These are phyloP conservation scores for Boletales sp. DNA, from an alignment of 768 basidiomycete genomes.

Conservation along the genomic window DNA sequence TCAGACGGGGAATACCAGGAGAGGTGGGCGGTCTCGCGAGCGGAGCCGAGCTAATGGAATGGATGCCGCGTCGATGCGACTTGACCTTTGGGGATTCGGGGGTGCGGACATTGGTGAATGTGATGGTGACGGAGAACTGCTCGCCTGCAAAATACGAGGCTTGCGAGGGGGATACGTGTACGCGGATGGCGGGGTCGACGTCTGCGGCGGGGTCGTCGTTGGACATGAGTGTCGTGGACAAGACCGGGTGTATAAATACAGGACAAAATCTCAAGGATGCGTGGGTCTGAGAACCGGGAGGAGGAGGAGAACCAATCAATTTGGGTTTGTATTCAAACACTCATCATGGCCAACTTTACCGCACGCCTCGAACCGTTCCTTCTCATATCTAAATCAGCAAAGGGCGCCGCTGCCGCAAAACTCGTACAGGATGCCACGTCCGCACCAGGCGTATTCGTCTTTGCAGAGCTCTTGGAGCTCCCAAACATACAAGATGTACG, in stretches of 20 bases:
- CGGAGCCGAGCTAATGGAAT: constrained; percentile 82
- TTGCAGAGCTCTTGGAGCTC: constrained; percentile 81
- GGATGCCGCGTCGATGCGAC: constrained; percentile 66
- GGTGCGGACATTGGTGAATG: constrained; percentile 79
- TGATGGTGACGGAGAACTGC: constrained; percentile 76
- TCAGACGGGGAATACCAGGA: constrained; percentile 54
- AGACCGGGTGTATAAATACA: constrained; percentile 4
- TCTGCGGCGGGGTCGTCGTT: constrained; percentile 15
- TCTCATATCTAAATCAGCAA: constrained; percentile 87
- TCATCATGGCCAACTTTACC: constrained; percentile 45
- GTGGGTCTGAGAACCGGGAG: constrained; percentile 12
- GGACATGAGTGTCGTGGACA: constrained; percentile 12
- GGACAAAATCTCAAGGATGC: constrained; percentile 6
- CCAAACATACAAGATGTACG: constrained; percentile 82
- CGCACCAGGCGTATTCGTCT: constrained; percentile 89
- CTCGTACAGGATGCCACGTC: constrained; percentile 82
- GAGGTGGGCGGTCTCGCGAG: constrained; percentile 81
- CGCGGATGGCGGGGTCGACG: constrained; percentile 54
- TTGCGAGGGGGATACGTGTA: constrained; percentile 74
- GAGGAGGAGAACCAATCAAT: background rate
- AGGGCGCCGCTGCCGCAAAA: constrained; percentile 91
- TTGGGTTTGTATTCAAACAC: constrained; percentile 16
- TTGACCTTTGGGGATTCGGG: constrained; percentile 37
- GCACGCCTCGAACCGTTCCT: constrained; percentile 85
- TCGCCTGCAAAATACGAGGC: constrained; percentile 95